Conservation (phyloP, 352 stramenopile genomes). For the Pythium dissimile region DNA sequence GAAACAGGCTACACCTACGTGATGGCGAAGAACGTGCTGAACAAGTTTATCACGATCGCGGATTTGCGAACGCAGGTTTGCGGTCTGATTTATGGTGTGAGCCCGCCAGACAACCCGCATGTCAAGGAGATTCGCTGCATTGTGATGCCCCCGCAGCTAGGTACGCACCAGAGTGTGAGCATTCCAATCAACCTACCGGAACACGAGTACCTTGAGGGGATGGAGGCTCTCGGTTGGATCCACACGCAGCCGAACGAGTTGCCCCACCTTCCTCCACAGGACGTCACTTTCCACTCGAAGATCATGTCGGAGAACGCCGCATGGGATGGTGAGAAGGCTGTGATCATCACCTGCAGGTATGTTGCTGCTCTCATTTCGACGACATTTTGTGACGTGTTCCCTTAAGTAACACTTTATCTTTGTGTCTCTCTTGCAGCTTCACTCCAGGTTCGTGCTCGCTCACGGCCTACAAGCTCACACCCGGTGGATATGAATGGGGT, state of each 20-base stretch:
- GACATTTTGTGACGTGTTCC: background rate
- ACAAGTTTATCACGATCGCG: conserved; percentile 98
- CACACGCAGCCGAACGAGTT: conserved; percentile 99
- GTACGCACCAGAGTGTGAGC: conserved; percentile 97
- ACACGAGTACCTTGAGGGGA: conserved; percentile 96
- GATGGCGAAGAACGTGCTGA: conserved; percentile 99
- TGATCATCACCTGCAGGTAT: conserved; percentile 94
- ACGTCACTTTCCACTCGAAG: conserved; percentile 95
- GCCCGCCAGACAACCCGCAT: conserved; percentile 96
- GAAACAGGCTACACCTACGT: conserved; percentile 99
- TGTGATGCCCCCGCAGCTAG: conserved; percentile 98
- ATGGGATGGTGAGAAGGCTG: conserved; percentile 97
- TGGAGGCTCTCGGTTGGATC: conserved; percentile 99
- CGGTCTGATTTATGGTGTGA: conserved; percentile 98
- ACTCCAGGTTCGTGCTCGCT: conserved; percentile 99
- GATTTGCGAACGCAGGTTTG: conserved; percentile 98
- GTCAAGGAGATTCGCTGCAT: conserved; percentile 99
- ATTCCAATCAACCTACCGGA: conserved; percentile 96
- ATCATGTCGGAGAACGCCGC: conserved; percentile 97
- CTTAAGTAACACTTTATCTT: conserved; percentile 1
- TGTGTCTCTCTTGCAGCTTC: conserved; percentile 82
- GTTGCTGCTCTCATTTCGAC: conserved; percentile 2
- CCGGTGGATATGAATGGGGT: conserved; percentile 96
- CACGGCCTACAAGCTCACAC: conserved; percentile 98
- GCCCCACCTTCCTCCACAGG: conserved; percentile 93